Conservation (phyloP, 2,329 filamentous ascomycete genomes). For the Fusarium ramigenum region DNA sequence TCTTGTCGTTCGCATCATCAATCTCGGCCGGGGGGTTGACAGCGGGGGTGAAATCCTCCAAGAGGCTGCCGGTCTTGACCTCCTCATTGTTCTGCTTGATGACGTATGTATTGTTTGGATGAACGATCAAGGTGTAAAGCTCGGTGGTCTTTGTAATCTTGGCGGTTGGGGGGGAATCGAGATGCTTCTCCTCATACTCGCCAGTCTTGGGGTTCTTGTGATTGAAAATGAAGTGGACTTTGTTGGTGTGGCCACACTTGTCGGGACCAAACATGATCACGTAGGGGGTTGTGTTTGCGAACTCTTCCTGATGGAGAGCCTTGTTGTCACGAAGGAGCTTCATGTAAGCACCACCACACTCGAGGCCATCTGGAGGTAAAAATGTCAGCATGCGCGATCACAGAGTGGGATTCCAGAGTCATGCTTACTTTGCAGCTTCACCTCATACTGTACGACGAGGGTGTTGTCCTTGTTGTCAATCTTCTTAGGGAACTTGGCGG, state of each 20-base stretch:
- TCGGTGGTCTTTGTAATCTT: slow-evolving; percentile 91
- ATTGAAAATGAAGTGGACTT: slow-evolving; percentile 98
- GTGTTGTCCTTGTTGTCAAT: slow-evolving; percentile 98
- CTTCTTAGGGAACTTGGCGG: slow-evolving; percentile 96
- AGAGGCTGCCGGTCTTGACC: slow-evolving; percentile 87
- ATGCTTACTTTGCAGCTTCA: slow-evolving; percentile 92
- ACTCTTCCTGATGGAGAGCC: slow-evolving; percentile 95
- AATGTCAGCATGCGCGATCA: slow-evolving; percentile 44
- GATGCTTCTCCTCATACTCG: slow-evolving; percentile 99
- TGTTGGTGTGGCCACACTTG: slow-evolving; percentile 99
- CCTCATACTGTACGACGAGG: slow-evolving; percentile 97
- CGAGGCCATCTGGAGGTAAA: slow-evolving; percentile 76
- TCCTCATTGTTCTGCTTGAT: slow-evolving; percentile 92
- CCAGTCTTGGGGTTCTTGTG: slow-evolving; percentile 99
- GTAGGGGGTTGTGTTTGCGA: slow-evolving; percentile 96
- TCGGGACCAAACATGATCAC: slow-evolving; percentile 99
- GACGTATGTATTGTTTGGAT: slow-evolving; percentile 94
- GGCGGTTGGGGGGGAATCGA: slow-evolving; percentile 83
- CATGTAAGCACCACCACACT: slow-evolving; percentile 98
- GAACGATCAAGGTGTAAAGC: slow-evolving; percentile 96
- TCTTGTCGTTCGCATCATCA: slow-evolving; percentile 90
- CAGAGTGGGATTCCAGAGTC: not conserved
- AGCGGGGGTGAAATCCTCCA: slow-evolving; percentile 92
- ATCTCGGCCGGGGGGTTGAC: slow-evolving; percentile 97
- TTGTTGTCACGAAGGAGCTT: slow-evolving; percentile 99